Base-by-base conservation (phyloP, 83 land plant species). In the Picea engelmannii region DNA sequence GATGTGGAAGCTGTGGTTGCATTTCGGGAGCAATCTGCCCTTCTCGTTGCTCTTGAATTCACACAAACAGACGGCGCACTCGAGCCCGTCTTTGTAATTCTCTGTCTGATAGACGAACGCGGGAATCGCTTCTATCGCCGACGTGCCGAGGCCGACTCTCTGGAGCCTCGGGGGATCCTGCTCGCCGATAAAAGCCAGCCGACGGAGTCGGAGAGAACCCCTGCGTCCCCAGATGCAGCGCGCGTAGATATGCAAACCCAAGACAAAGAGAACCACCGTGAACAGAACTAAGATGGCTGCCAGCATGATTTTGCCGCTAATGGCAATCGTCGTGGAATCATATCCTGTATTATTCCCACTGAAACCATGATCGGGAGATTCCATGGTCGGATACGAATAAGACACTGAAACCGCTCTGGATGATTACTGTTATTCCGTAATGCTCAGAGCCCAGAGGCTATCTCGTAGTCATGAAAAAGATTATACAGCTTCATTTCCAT, bases 1-100 rank as follows among this genome's bases (percentile, higher is more conserved):
- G 4, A 78, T 84, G 42, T 89, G 91, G 52, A 89, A 89, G 64
- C 47, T 52, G 75, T 89, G 91, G 42, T 76, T 31, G 77, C 85
- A 83, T 25, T 79, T 67, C n/a, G 85, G 74, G 82, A 83, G 38
- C 59, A 79, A 44, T 74, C 81, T 83, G 40, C 11, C 85, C 76
- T 24, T 79, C 27, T 83, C 85, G 66, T 31, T 80, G n/a, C 84
- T 86, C 82, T 82, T 80, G 9, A 89, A 13, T 42, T 20, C 24
- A 35, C 83, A 66, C 47, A 89, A 40, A 23, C 85, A 84, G 18
- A 84, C 78, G 4, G 62, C 78, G 25, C 85, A 84, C 47, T 80
- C 85, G 21, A 60, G 24, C 52, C 60, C 61, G 12, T 59, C 73
- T 49, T 79, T 80, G 35, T 78, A 78, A 52, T 78, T 76, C 21